Evolutionary conservation across 495 filamentous ascomycete genomes (phyloP).

Genomic region (Ascodesmis nigricans): DNA sequence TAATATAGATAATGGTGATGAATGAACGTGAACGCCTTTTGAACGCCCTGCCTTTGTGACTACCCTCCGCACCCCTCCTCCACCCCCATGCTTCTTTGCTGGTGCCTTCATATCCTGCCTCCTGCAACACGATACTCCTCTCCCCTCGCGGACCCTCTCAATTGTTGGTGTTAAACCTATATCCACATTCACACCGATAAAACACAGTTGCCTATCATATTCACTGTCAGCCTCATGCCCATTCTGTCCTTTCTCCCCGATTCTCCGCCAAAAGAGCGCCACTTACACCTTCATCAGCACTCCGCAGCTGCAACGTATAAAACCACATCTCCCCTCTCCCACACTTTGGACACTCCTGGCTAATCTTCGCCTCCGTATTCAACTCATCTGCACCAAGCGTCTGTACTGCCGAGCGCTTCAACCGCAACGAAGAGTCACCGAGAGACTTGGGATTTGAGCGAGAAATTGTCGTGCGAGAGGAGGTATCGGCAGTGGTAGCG

Average conservation of each 20-base stretch:
- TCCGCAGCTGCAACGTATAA: slow-evolving; percentile 63
- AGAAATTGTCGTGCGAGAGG: no score
- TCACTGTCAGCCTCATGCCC: not conserved
- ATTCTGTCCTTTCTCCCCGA: not conserved
- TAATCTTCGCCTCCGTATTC: slow-evolving; percentile 49
- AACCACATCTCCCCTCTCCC: slow-evolving; percentile 65
- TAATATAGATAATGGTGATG: no score
- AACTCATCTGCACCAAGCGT: slow-evolving; percentile 56
- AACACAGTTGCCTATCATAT: slow-evolving; percentile 16
- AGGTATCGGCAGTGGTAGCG: slow-evolving; percentile 52
- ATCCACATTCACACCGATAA: slow-evolving; percentile 21
- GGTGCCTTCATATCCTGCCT: no score
- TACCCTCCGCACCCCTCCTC: slow-evolving; percentile 7
- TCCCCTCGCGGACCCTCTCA: no score
- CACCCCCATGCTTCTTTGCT: slow-evolving; percentile 4
- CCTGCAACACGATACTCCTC: no score
- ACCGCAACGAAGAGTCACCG: slow-evolving; percentile 61
- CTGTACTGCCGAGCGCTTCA: slow-evolving; percentile 69
- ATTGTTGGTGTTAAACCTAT: slow-evolving; percentile 22
- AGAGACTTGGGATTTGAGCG: no score
- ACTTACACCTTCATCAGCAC: slow-evolving; percentile 65
- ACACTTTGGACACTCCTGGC: slow-evolving; percentile 54
- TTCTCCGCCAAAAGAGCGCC: not conserved
- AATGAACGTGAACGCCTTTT: no score
- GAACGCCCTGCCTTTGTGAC: no score